A percentile compares a stretch with the other conserved stretches of the same genome.
These are phyloP conservation scores for Manihot esculenta DNA, from an alignment of 441 rosid species.

Conservation along the genomic window DNA sequence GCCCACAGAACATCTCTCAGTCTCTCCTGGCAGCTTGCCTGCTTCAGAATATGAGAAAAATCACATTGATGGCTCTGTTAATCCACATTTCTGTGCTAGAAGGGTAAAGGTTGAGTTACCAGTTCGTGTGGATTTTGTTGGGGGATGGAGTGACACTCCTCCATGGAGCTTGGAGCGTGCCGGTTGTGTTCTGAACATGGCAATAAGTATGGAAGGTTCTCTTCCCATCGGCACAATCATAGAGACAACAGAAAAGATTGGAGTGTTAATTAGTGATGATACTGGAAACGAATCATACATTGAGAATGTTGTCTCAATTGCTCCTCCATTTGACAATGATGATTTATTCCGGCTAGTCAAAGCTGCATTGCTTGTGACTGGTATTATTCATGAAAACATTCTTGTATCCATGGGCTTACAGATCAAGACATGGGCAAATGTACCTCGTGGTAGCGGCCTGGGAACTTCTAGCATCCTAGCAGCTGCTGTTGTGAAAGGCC, in stretches of 20 bases:
- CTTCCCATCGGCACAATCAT: conserved; percentile 89
- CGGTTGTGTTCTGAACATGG: conserved; percentile 90
- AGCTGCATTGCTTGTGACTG: conserved; percentile 81
- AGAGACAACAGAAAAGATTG: conserved; percentile 55
- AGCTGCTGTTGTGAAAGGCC: conserved; percentile 88
- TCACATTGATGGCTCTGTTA: conserved; percentile 26
- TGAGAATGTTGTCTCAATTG: conserved; percentile 47
- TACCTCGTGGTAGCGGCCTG: conserved; percentile 91
- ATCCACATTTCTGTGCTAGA: conserved; percentile 39
- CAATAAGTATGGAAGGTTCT: conserved; percentile 70
- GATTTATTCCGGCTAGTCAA: conserved; percentile 86
- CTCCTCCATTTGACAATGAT: conserved; percentile 57
- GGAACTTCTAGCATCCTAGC: conserved; percentile 97
- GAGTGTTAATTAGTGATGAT: conserved; percentile 70
- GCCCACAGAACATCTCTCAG: conserved; percentile 61
- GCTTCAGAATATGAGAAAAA: conserved; percentile 27
- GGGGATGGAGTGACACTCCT: conserved; percentile 99
- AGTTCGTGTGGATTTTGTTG: conserved; percentile 91
- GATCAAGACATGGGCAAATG: conserved; percentile 85
- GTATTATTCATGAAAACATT: conserved; percentile 46
- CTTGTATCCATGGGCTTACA: conserved; percentile 48
- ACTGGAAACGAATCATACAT: conserved; percentile 55
- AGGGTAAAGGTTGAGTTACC: conserved; percentile 76
- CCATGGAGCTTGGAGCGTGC: conserved; percentile 98
- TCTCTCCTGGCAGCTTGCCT: conserved; percentile 32